phyloP scores from a whole-genome alignment of 2,329 filamentous ascomycete genomes.

The Teratosphaeria epicoccoides region DNA sequence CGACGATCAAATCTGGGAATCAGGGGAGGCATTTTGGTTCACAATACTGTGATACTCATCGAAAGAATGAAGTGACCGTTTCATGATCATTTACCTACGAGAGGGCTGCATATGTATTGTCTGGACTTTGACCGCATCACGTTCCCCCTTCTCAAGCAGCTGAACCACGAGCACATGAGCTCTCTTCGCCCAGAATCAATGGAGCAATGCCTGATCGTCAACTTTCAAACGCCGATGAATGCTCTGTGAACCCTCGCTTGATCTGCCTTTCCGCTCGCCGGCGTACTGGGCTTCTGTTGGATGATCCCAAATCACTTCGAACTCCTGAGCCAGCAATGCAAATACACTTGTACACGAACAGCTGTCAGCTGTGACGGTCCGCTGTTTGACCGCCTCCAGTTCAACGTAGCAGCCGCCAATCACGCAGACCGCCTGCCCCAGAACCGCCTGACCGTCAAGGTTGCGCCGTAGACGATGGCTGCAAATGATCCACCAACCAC shows the following conservation, averaged over 20 bases:
- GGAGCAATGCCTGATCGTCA: background rate
- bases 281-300: background rate
- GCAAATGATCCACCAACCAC: slow-evolving; percentile 40
- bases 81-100: too few relatives aligned
- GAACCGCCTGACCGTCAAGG: slow-evolving; percentile 26
- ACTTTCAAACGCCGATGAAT: background rate
- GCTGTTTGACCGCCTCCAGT: background rate
- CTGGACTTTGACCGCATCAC: too few relatives aligned
- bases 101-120: too few relatives aligned
- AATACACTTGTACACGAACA: background rate
- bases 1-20: background rate
- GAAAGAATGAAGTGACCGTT: too few relatives aligned
- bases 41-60: too few relatives aligned
- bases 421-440: slow-evolving; percentile 12
- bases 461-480: slow-evolving; percentile 30
- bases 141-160: too few relatives aligned
- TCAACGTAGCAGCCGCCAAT: background rate
- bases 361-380: slow-evolving; percentile 1
- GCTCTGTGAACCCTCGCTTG: background rate
- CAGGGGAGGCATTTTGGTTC: too few relatives aligned
- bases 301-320: too few relatives aligned
- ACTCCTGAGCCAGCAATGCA: background rate
- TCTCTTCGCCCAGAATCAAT: background rate
- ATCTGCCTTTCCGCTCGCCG: background rate
- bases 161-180: too few relatives aligned